Evolutionary conservation across 2,329 filamentous ascomycete genomes (phyloP), one percentile per base, ranked within the genome.

Genomic region (Emericellopsis atlantica): DNA sequence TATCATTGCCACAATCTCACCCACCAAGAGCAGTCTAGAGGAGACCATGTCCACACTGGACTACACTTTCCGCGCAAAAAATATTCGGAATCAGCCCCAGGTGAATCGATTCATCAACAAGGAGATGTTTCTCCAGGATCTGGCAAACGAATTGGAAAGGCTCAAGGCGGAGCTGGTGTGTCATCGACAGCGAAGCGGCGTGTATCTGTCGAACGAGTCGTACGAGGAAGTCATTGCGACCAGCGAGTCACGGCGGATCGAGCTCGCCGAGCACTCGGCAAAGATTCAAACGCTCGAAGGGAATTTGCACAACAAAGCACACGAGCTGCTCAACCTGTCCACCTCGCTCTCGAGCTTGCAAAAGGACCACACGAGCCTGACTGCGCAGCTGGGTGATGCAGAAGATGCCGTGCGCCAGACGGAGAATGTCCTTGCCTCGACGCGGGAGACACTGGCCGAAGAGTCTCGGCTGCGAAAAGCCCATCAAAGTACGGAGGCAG

Each of bases 1-100:
- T 66, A 98, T 98, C 49, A 96, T 98, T 54, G 92, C 92, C 6
- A 98, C 92, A 1, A 75, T 98, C 33, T 96, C 92, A 3, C 89
- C 92, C 1, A 87, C 89, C 7, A 93, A 92, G 60, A 89, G 82
- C 61, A 98, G 96, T 51, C 69, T 98, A 2, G 92, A 98, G 55
- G 92, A 98, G 61, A 98, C 93, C 0, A 96, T 98, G 45, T 96
- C 92, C 1, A 98, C 93, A 0, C 72, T 98, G 2, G 92, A 98
- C 58, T 98, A 98, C 56, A 93, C 92, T 10, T 96, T 96, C 64
- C 78, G 92, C 37, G 92, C 92, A 14, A 98, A 98, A 68, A 96
- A 98, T 51, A 98, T 98, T 53, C 84, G 86, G 39, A 98, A 98
- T 62, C 95, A 95, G 61, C 93, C 92, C 1, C 92, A 98, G 55